These are phyloP conservation scores for Trichoderma hamatum DNA, from an alignment of 2,329 filamentous ascomycete species.

Conservation along the genomic window DNA sequence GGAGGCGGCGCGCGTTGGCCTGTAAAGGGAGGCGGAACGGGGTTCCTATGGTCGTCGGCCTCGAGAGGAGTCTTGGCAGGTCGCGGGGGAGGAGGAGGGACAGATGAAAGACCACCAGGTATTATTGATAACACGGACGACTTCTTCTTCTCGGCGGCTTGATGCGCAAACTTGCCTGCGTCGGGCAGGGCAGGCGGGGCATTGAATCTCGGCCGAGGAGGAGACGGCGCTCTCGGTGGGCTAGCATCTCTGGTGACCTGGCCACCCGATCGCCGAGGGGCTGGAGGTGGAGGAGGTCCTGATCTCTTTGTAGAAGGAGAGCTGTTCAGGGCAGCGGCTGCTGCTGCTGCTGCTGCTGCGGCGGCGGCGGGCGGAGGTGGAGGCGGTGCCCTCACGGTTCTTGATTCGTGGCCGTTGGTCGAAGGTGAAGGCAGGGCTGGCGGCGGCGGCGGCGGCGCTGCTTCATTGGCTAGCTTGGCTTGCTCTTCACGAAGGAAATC, in stretches of 20 bases:
- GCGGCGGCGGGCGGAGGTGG: slow-evolving; percentile 37
- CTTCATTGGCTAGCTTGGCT: slow-evolving; percentile 38
- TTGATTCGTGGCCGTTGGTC: slow-evolving; percentile 40
- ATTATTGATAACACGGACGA: background rate
- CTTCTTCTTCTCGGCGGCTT: slow-evolving; percentile 33
- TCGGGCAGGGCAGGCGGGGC: slow-evolving; percentile 88
- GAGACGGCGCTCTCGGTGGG: slow-evolving; percentile 63
- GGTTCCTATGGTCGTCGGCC: slow-evolving; percentile 63
- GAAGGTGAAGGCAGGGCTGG: slow-evolving; percentile 34
- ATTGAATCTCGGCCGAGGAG: slow-evolving; percentile 69
- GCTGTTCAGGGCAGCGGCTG: slow-evolving; percentile 17
- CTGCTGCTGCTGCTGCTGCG: background rate
- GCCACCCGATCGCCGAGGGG: slow-evolving; percentile 61
- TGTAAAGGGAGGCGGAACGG: slow-evolving; percentile 78
- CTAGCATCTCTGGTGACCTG: slow-evolving; percentile 68
- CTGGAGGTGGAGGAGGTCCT: slow-evolving; percentile 44
- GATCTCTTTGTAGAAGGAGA: slow-evolving; percentile 29
- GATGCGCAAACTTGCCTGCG: slow-evolving; percentile 81
- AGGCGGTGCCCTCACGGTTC: slow-evolving; percentile 40
- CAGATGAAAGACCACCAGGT: slow-evolving; percentile 32
- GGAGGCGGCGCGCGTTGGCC: slow-evolving; percentile 71
- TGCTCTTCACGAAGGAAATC: slow-evolving; percentile 64
- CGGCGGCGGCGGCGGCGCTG: slow-evolving; percentile 22
- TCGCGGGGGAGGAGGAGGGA: slow-evolving; percentile 42
- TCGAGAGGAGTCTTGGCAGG: slow-evolving; percentile 74